Percentiles rank a stretch among this genome's conserved stretches.
Conservation (phyloP, 2,329 filamentous ascomycete genomes). For the Albifimbria verrucaria region DNA sequence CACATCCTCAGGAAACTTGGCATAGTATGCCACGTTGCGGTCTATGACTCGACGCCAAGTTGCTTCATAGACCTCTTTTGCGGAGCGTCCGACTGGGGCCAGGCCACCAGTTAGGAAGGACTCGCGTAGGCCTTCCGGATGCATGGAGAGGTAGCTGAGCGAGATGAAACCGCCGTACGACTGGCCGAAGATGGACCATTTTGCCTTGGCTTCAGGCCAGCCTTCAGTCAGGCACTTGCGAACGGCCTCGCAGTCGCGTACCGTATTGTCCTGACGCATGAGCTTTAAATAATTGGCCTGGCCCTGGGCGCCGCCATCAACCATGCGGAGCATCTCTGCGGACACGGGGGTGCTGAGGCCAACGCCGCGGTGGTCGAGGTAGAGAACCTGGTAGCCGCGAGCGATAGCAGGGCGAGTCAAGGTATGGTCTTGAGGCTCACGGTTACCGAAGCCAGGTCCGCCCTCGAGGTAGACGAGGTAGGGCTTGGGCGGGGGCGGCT, state of each 20-base stretch:
- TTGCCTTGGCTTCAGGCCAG: slow-evolving; percentile 65
- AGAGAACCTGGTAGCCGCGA: slow-evolving; percentile 79
- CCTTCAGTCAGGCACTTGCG: slow-evolving; percentile 69
- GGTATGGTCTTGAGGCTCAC: slow-evolving; percentile 68
- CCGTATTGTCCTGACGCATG: slow-evolving; percentile 88
- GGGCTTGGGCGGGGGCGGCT: slow-evolving; percentile 41
- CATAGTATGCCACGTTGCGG: slow-evolving; percentile 77
- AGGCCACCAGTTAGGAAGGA: slow-evolving; percentile 82
- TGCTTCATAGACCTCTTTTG: slow-evolving; percentile 72
- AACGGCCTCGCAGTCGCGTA: slow-evolving; percentile 84
- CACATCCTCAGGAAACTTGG: slow-evolving; percentile 80
- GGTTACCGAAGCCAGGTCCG: slow-evolving; percentile 77
- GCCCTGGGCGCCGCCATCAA: slow-evolving; percentile 57
- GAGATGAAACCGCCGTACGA: slow-evolving; percentile 88
- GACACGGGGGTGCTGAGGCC: slow-evolving; percentile 81
- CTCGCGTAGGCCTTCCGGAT: slow-evolving; percentile 74
- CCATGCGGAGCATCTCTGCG: slow-evolving; percentile 60
- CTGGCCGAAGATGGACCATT: slow-evolving; percentile 87
- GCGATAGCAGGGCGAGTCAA: slow-evolving; percentile 70
- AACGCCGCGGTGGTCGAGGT: slow-evolving; percentile 88
- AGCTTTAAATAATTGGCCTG: slow-evolving; percentile 79
- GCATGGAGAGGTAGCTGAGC: slow-evolving; percentile 79
- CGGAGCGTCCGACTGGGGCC: slow-evolving; percentile 67
- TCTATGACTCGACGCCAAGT: slow-evolving; percentile 67
- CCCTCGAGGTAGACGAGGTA: slow-evolving; percentile 77